Conservation (phyloP, 1,284 basidiomycete species). For the Cryptococcus floricola region DNA sequence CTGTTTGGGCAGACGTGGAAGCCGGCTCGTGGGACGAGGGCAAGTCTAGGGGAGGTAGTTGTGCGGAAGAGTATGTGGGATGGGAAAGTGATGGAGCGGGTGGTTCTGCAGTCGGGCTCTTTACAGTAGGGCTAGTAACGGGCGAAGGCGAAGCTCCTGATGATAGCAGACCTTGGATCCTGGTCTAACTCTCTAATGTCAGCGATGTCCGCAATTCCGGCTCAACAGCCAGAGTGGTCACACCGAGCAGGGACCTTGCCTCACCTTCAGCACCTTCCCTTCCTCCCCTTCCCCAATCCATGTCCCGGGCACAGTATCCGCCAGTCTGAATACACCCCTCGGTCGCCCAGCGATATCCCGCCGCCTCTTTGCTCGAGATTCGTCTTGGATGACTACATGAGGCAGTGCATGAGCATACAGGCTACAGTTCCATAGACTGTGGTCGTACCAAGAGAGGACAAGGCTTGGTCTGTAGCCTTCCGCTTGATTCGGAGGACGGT, state of each 20-base stretch:
- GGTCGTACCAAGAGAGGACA: constrained; percentile 44
- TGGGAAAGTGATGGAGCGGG: neutral
- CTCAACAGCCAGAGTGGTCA: neutral
- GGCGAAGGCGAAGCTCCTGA: constrained; percentile 8
- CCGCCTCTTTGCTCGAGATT: constrained; percentile 18
- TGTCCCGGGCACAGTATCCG: constrained; percentile 48
- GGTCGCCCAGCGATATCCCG: constrained; percentile 24
- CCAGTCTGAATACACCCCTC: constrained; percentile 47
- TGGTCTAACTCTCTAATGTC: constrained; percentile 5
- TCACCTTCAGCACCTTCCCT: constrained; percentile 41
- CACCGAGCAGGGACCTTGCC: neutral
- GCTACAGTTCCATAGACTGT: neutral
- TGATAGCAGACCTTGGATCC: constrained; percentile 22
- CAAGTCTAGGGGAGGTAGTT: neutral
- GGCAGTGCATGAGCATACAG: neutral
- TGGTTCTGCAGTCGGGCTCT: constrained; percentile 1
- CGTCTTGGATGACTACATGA: constrained; percentile 43
- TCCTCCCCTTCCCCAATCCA: constrained; percentile 46
- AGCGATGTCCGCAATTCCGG: neutral
- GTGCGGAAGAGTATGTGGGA: constrained; percentile 6
- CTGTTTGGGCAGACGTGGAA: too few relatives aligned
- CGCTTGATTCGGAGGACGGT: constrained; percentile 50
- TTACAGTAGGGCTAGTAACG: neutral
- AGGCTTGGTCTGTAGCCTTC: constrained; percentile 47
- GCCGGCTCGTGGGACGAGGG: too few relatives aligned